Base-by-base conservation (phyloP, 768 basidiomycete species). In the Gloeopeniophorella convolvens region DNA sequence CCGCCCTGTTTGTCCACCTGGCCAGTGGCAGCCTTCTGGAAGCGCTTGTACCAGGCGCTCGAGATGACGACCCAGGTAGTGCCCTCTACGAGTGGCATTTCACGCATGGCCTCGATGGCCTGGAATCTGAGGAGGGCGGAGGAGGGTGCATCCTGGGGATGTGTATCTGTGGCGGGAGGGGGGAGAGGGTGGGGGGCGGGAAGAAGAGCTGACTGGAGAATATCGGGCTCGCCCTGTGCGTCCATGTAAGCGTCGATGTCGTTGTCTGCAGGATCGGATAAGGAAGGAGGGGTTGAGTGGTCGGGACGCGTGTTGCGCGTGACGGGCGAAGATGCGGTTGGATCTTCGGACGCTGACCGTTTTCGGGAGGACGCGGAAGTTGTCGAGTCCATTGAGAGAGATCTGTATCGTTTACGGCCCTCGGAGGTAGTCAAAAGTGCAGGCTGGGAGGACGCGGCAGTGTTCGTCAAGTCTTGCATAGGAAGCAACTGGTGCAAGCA, bases 1-100 rank as follows among this genome's bases (percentile, higher is more conserved):
- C 68, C 63, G 15, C 80, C 85, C 59, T 83, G 74, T 67, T 87
- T 89, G 72, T 85, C 83, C 23, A 72, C 62, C 55, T 79, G 67
- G 24, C 85, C 86, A 0, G 78, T 74, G 61, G 83, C 83, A 10
- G 87, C 89, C 59, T 77, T 79, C 54, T 74, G 67, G 84, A 87
- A 94, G 28, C 80, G 77, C 50, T 76, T 76, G 70, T 77, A 87
- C 91, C 91, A 95, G 18, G 60, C 59, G 42, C 76, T 66, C 18
- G 82, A 74, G 24, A 94, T 72, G 42, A 94, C 68, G 67, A 79
- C 91, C 90, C 90, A 93, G 8, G 73, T 80, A 43, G 90, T 80
- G 37, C 85, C 85, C 7, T 73, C 67, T 26, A 72, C 68, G 75
- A 91, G 79, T 34, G 71, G 67, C 37, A 60, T 64, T 33, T 59